A percentile compares a stretch with the other conserved stretches of the same genome.
Conservation (phyloP, 2,329 filamentous ascomycete species). For the Cladosporium velox region DNA sequence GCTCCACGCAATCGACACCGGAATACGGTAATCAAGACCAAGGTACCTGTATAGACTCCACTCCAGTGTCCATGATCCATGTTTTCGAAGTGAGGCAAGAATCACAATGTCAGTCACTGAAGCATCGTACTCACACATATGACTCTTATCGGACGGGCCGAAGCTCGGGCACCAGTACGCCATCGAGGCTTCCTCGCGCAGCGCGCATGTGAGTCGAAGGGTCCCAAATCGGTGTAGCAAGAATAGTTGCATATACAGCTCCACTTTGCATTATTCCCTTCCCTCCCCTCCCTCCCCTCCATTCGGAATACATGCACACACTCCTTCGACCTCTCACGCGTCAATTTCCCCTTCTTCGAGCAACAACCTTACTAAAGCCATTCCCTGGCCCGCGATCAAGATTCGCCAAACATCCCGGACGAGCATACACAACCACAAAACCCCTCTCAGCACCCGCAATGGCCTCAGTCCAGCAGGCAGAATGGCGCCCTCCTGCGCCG, state of each 20-base stretch:
- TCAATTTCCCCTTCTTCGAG: slow-evolving; percentile 7
- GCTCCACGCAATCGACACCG: too few relatives aligned
- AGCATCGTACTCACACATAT: neutral
- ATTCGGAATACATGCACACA: slow-evolving; percentile 19
- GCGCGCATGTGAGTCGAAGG: slow-evolving; percentile 14
- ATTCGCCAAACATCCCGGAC: slow-evolving; percentile 3
- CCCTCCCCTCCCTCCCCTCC: neutral
- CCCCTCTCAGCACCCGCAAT: neutral
- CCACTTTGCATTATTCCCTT: slow-evolving; percentile 5
- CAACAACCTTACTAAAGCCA: neutral
- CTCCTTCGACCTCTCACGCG: slow-evolving; percentile 18
- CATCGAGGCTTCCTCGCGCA: neutral
- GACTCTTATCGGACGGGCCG: neutral
- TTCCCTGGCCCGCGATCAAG: neutral
- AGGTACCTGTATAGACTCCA: too few relatives aligned
- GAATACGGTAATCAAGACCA: too few relatives aligned
- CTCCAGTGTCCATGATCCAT: too few relatives aligned
- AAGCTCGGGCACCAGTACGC: neutral
- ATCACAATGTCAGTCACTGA: neutral
- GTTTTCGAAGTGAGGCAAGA: neutral
- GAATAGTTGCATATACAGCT: slow-evolving; percentile 13
- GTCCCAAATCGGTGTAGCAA: neutral
- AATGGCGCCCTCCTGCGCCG: slow-evolving; percentile 41
- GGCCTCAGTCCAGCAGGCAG: slow-evolving; percentile 24
- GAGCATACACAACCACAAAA: slow-evolving; percentile 15